A percentile compares a stretch with the other conserved stretches of the same genome.
Conservation (phyloP, 1,139 yeast genomes). For the Hanseniaspora gamundiae region DNA sequence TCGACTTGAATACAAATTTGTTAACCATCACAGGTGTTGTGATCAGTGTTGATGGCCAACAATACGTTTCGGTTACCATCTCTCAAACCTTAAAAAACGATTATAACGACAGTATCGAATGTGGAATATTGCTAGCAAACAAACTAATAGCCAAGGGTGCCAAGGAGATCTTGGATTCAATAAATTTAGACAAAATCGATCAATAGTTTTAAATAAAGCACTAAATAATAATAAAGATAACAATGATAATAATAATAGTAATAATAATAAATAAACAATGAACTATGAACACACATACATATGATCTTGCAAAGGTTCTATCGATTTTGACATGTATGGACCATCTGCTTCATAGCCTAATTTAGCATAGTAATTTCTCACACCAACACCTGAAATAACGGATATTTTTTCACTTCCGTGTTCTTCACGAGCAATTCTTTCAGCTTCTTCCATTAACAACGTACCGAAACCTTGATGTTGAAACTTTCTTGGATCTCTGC, state of each 20-base stretch:
- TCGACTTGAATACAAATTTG: constrained; percentile 31
- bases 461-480: constrained; percentile 99
- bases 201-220: constrained; percentile 16
- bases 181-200: constrained; percentile 54
- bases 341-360: constrained; percentile 90
- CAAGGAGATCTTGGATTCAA: constrained; percentile 63
- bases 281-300: not conserved
- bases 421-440: constrained; percentile 86
- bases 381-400: constrained; percentile 97
- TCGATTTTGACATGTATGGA: constrained; percentile 79
- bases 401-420: constrained; percentile 87
- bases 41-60: constrained; percentile 72
- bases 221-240: not conserved
- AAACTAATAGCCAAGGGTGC: constrained; percentile 68
- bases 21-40: constrained; percentile 59
- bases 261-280: constrained; percentile 1
- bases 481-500: constrained; percentile 95
- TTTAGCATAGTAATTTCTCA: constrained; percentile 85
- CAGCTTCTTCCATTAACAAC: constrained; percentile 95
- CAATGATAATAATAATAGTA: constrained; percentile 1
- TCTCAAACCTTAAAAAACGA: constrained; percentile 18
- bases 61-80: constrained; percentile 40
- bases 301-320: constrained; percentile 9
- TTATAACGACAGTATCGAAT: constrained; percentile 36
- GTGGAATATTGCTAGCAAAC: constrained; percentile 59